These are phyloP conservation scores for Euphorbia celastroides DNA, from an alignment of 441 rosid genomes.

Conservation along the genomic window DNA sequence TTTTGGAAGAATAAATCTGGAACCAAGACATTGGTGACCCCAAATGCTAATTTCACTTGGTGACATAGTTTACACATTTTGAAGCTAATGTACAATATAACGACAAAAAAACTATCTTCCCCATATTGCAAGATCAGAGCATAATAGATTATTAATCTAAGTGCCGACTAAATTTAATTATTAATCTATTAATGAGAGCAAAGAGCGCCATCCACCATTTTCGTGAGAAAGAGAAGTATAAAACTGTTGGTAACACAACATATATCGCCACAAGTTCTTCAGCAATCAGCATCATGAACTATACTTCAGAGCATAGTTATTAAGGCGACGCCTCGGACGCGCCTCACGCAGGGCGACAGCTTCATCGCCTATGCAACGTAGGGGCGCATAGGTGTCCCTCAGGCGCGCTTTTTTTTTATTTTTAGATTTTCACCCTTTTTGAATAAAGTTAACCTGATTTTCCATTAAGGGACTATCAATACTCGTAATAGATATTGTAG, in stretches of 20 bases:
- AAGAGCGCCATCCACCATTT: neutral
- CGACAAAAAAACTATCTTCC: neutral
- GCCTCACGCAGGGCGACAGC: too few relatives aligned
- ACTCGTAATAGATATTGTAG: too few relatives aligned
- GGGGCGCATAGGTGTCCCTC: too few relatives aligned
- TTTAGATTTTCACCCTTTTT: too few relatives aligned
- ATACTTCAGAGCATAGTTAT: neutral
- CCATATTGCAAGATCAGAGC: neutral
- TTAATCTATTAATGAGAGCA: neutral
- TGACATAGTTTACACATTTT: neutral
- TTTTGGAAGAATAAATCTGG: neutral
- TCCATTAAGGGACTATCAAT: too few relatives aligned
- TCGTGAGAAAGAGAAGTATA: neutral
- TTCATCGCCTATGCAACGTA: too few relatives aligned
- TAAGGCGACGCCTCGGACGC: too few relatives aligned
- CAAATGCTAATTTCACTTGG: too few relatives aligned
- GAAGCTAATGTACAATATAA: constrained; percentile 2
- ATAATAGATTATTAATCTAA: neutral
- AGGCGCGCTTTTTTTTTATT: too few relatives aligned
- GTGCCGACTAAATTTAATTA: neutral
- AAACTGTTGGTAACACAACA: neutral
- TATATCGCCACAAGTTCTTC: neutral
- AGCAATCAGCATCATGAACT: neutral
- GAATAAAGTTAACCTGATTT: too few relatives aligned
- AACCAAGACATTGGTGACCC: neutral